Evolutionary conservation across 140 eudicot species (phyloP), one percentile per base, ranked within the genome.

Genomic region (Artemisia princeps): DNA sequence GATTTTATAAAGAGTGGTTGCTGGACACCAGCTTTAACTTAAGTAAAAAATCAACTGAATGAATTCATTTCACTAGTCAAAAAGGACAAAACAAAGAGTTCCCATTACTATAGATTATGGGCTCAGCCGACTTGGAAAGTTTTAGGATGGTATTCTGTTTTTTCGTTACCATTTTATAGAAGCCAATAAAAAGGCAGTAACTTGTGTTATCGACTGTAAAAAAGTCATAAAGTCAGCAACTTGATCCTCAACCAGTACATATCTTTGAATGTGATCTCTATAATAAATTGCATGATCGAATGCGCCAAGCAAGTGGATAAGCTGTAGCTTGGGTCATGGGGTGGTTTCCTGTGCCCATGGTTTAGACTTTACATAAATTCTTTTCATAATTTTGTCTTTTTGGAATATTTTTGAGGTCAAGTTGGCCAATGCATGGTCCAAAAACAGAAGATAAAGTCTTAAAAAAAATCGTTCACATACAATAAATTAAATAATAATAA

Each of bases 21-120:
- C 20, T 7, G 15, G 65, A 72, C 71, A 72, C 64, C 76, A 62
- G 55, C 57, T 63, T 62, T 72, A 59, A 63, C n/a, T 10, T 62
- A 40, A 2, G 57, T 20, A 4, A 72, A 19, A 52, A 62, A 63
- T 51, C 69, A 71, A 60, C 33, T 30, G 10, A 6, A 28, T 28
- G 40, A 26, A n/a, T 15, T 10, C 3, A 11, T 23, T 15, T 10
- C 3, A 16, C 10, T 26, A 28, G 68, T 51, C 69, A 62, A 52
- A 20, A 51, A 64, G 45, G 49, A 20, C 14, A 54, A 58, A 63
- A 24, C 23, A 57, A 72, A 63, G 65, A 54, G 4, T 56, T 69
- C 74, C 45, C 64, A 61, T 50, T 50, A 51, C 53, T 40, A 26
- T 3, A 26, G 4, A 26, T 26, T 26, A 26, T 26, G 33, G 33